Evolutionary conservation across 2,329 filamentous ascomycete genomes (phyloP).

Genomic region (Bipolaris sorokiniana): DNA sequence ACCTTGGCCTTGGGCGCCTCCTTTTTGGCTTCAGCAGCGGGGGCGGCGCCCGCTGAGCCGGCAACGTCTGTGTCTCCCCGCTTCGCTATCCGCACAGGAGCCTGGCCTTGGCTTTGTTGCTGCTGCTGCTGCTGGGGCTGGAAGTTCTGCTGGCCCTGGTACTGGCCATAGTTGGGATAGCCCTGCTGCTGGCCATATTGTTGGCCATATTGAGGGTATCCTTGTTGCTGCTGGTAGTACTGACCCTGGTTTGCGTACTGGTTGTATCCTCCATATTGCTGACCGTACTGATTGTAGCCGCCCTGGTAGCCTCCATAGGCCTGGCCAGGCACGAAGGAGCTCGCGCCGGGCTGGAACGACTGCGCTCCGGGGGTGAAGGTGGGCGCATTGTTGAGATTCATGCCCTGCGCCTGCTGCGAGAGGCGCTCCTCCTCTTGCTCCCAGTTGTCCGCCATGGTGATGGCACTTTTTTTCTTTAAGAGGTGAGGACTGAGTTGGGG

Average conservation of each 20-base stretch:
- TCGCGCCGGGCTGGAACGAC: conserved; percentile 15
- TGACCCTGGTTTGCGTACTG: conserved; percentile 56
- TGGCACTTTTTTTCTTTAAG: conserved; percentile 6
- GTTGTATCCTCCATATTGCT: conserved; percentile 61
- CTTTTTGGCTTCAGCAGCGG: conserved; percentile 46
- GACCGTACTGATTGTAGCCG: conserved; percentile 62
- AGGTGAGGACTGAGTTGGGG: conserved; percentile 1
- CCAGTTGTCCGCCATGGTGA: conserved; percentile 82
- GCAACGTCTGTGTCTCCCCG: conserved; percentile 59
- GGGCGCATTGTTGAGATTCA: conserved; percentile 39
- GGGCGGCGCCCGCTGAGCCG: conserved; percentile 55
- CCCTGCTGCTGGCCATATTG: conserved; percentile 54
- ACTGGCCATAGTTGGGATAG: conserved; percentile 20
- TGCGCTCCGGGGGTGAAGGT: conserved; percentile 24
- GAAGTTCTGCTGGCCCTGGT: conserved; percentile 43
- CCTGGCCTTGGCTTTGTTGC: conserved; percentile 52
- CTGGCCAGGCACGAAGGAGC: conserved; percentile 14
- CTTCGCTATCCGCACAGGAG: conserved; percentile 68
- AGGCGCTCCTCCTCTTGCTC: conserved; percentile 91
- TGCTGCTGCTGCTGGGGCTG: conserved; percentile 51
- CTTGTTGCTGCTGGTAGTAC: conserved; percentile 57
- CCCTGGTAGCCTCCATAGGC: conserved; percentile 59
- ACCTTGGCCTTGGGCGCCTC: conserved; percentile 66
- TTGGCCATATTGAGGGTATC: conserved; percentile 30
- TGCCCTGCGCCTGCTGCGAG: conserved; percentile 65